phyloP scores from a whole-genome alignment of 2,329 filamentous ascomycete genomes.

The Fusarium drepaniforme region DNA sequence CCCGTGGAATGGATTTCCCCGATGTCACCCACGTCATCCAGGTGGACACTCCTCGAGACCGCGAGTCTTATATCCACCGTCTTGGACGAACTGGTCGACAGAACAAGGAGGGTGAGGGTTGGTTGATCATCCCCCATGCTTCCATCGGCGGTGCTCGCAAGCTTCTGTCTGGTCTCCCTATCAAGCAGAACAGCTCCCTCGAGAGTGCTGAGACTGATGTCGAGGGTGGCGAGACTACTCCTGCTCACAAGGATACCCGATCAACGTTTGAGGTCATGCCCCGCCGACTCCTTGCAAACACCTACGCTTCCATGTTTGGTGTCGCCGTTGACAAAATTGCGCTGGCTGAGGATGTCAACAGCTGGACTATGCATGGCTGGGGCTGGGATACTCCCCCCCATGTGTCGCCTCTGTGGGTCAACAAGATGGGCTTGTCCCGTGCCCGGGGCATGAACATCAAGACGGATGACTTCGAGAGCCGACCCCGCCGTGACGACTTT shows the following conservation, averaged over 20 bases:
- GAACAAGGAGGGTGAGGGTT: constrained; percentile 78
- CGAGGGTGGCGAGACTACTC: constrained; percentile 60
- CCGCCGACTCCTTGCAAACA: constrained; percentile 46
- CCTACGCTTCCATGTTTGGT: constrained; percentile 71
- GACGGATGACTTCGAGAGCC: constrained; percentile 15
- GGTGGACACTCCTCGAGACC: constrained; percentile 71
- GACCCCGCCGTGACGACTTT: not conserved
- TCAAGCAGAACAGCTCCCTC: constrained; percentile 67
- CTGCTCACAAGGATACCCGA: constrained; percentile 58
- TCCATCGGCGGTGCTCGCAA: constrained; percentile 63
- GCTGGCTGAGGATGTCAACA: constrained; percentile 64
- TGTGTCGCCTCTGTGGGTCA: constrained; percentile 44
- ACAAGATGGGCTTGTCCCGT: constrained; percentile 48
- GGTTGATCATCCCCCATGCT: constrained; percentile 70
- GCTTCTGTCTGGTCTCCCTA: constrained; percentile 69
- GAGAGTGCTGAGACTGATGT: constrained; percentile 65
- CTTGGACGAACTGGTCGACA: constrained; percentile 83
- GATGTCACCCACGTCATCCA: constrained; percentile 85
- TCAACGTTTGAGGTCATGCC: constrained; percentile 58
- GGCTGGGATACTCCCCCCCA: constrained; percentile 63
- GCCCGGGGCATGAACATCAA: constrained; percentile 52
- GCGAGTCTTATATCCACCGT: constrained; percentile 82
- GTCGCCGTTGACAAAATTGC: constrained; percentile 55
- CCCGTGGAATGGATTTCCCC: constrained; percentile 87
- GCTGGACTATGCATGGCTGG: constrained; percentile 64